phyloP scores from a whole-genome alignment of 805 yeast species.

The Saturnispora kantuleensis region DNA sequence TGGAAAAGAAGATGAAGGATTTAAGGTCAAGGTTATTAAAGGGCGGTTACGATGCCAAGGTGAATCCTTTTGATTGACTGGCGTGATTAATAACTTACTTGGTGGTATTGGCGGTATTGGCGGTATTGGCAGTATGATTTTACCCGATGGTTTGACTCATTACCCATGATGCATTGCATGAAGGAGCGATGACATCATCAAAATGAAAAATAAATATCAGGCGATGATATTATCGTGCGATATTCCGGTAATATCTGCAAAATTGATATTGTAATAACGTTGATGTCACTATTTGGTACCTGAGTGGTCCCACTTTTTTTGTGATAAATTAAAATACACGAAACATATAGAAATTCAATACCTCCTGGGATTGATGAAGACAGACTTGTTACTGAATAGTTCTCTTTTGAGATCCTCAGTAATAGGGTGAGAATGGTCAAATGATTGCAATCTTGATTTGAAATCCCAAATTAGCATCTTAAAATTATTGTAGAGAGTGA shows the following conservation, averaged over 20 bases:
- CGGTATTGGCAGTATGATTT: too few species aligned
- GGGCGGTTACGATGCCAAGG: slow-evolving; percentile 11
- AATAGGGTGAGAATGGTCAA: not conserved
- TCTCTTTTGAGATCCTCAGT: not conserved
- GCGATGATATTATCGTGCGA: too few species aligned
- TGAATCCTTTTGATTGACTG: slow-evolving; percentile 13
- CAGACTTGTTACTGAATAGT: not conserved
- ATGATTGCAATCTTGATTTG: slow-evolving; percentile 11
- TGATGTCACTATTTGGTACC: too few species aligned
- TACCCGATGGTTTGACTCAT: too few species aligned
- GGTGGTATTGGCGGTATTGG: too few species aligned
- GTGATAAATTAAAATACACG: not conserved
- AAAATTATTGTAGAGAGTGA: slow-evolving; percentile 23
- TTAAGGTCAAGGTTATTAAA: slow-evolving; percentile 14
- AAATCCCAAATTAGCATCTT: slow-evolving; percentile 25
- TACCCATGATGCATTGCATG: too few species aligned
- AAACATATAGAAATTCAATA: not conserved
- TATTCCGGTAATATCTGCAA: too few species aligned
- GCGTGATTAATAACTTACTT: not conserved
- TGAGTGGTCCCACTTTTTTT: too few species aligned
- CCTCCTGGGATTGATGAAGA: not conserved
- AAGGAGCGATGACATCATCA: too few species aligned
- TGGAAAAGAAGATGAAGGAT: slow-evolving; percentile 24
- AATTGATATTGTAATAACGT: too few species aligned
- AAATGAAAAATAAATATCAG: too few species aligned